Evolutionary conservation across 371 early-diverging fungal species (phyloP).

Genomic region (Zychaea mexicana): DNA sequence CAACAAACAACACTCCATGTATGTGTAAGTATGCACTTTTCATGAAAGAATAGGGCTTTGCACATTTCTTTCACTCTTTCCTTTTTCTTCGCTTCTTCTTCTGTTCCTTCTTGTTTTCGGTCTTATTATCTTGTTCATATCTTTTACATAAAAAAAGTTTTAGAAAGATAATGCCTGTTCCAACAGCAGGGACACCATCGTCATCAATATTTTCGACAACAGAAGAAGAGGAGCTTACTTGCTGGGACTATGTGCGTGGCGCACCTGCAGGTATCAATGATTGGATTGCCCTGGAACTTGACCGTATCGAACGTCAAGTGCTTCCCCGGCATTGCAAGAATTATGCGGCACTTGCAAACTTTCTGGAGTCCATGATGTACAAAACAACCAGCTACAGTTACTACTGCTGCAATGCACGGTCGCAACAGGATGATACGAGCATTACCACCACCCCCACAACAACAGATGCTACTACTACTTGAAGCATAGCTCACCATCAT

Average conservation of each 20-base stretch:
- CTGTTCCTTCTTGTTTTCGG: not conserved
- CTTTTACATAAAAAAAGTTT: too few species aligned
- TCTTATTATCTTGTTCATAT: not conserved
- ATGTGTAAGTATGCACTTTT: too few species aligned
- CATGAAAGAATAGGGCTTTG: too few species aligned
- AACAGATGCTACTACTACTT: too few species aligned
- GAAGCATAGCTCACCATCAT: too few species aligned
- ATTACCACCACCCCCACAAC: not conserved
- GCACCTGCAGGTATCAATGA: not conserved
- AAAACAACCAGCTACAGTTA: not conserved
- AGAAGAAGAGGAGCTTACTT: not conserved
- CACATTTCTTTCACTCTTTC: not conserved
- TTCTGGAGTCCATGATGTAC: conserved; percentile 1
- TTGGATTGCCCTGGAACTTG: conserved; percentile 8
- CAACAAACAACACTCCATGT: not conserved
- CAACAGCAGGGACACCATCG: not conserved
- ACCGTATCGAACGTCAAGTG: conserved; percentile 4
- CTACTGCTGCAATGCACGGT: not conserved
- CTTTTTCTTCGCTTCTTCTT: not conserved
- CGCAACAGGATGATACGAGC: not conserved
- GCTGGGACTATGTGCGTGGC: conserved; percentile 2
- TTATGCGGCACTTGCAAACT: not conserved
- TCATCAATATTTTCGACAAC: too few species aligned
- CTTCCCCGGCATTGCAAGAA: conserved; percentile 7
- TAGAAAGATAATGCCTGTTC: not conserved